Evolutionary conservation across 2,329 filamentous ascomycete genomes (phyloP), one percentile per base, ranked within the genome.

Genomic region (Cercospora nicotianae): DNA sequence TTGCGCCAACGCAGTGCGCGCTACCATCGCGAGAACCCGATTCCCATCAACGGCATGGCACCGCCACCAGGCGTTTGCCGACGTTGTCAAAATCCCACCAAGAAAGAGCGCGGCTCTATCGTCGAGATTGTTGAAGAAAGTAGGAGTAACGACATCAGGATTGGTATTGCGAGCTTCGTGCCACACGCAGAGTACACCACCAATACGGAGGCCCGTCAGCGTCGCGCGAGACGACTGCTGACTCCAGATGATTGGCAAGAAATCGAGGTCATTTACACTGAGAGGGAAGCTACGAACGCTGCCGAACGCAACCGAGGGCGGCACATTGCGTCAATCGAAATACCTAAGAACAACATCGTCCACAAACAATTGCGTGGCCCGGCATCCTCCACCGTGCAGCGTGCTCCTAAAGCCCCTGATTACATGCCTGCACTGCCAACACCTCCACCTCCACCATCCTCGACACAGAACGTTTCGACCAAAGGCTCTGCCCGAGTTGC

Each of bases 1-100:
- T 62, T 74, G 13, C 73, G 75, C 12, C 75, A 77, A 20, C 74
- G 77, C 53, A 78, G 77, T 63, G 70, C 72, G 39, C 73, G 72
- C 39, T 79, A 77, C 62, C 77, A 79, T 68, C 69, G 72, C 63
- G 73, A 75, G 48, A 73, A 79, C 63, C 77, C 77, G 2, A 76
- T 79, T 12, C 72, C 75, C 1, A 63, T 71, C 36, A 72, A 77
- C 36, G 73, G 72, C n/a, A 66, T 76, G 5, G 75, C 76, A 20
- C 74, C 74, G 6, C 69, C 69, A 13, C 75, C 76, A 55, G 75
- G 74, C 5, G 77, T 79, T 16, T 79, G 77, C 70, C 69, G 76
- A 66, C 72, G 76, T 59, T 79, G 77, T 57, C 75, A 74, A 23
- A 71, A 75, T 23, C 66, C 63, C 12, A 68, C 72, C 12, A 72